A percentile compares a stretch with the other conserved stretches of the same genome.
Evolutionary conservation across 305 asterid genomes (phyloP).

Genomic region (Fraxinus dipetala): DNA sequence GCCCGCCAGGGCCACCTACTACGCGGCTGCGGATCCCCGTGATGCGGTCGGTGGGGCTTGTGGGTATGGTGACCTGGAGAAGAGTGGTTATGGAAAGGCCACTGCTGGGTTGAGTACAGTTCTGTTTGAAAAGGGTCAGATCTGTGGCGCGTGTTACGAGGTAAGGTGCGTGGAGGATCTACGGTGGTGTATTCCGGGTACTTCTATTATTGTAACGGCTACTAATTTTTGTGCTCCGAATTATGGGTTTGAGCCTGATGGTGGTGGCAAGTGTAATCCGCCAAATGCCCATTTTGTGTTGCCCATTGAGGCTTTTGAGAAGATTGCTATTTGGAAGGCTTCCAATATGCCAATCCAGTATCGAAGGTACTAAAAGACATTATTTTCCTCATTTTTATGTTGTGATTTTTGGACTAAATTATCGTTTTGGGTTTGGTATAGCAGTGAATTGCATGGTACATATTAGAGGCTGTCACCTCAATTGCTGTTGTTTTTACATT

Average conservation of each 20-base stretch:
- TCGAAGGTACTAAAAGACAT: slow-evolving; percentile 37
- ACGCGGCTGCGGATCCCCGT: slow-evolving; percentile 62
- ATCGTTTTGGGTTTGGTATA: not conserved
- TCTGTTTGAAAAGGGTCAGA: slow-evolving; percentile 79
- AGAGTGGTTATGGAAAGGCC: slow-evolving; percentile 81
- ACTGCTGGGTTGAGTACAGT: slow-evolving; percentile 82
- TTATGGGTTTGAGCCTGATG: slow-evolving; percentile 64
- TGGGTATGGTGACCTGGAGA: slow-evolving; percentile 74
- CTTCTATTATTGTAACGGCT: slow-evolving; percentile 87
- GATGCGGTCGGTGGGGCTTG: slow-evolving; percentile 90
- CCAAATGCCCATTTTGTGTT: slow-evolving; percentile 90
- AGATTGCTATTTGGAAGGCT: slow-evolving; percentile 95
- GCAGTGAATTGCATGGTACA: not conserved
- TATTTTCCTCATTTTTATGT: not conserved
- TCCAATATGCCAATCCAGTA: slow-evolving; percentile 82
- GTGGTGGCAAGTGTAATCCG: slow-evolving; percentile 85
- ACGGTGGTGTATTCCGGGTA: slow-evolving; percentile 93
- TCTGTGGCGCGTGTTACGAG: slow-evolving; percentile 95
- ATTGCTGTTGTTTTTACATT: not conserved
- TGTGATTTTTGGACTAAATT: not conserved
- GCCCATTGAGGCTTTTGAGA: slow-evolving; percentile 85
- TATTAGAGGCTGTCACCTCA: not conserved
- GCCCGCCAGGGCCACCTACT: slow-evolving; percentile 81
- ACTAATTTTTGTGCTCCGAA: slow-evolving; percentile 96
- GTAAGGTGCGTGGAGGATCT: slow-evolving; percentile 83